Percentiles rank a stretch among this genome's conserved stretches.
These are phyloP conservation scores for Xylaria telfairii DNA, from an alignment of 495 filamentous ascomycete species.

Conservation along the genomic window DNA sequence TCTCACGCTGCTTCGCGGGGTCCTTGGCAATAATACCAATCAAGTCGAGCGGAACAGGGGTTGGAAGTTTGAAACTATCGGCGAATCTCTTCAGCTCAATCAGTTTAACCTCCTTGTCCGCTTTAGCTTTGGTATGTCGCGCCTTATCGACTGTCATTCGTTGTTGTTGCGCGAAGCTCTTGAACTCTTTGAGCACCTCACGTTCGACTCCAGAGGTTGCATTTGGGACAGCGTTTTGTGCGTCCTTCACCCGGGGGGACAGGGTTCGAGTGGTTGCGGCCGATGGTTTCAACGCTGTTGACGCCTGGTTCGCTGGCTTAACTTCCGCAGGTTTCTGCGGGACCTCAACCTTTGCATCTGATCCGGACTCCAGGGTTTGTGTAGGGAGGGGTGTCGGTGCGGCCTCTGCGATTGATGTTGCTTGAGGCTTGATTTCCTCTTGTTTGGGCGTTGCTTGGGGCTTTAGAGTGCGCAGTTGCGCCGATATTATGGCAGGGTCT, in stretches of 20 bases:
- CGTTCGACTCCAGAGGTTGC: conserved; percentile 78
- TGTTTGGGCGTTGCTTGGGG: conserved; percentile 52
- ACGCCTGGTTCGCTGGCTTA: conserved; percentile 40
- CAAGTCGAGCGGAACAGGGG: conserved; percentile 88
- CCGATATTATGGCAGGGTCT: conserved; percentile 83
- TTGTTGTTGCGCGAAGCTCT: conserved; percentile 69
- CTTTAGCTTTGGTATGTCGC: conserved; percentile 72
- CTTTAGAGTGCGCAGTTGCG: conserved; percentile 63
- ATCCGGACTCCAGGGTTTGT: conserved; percentile 34
- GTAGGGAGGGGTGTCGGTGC: conserved; percentile 36
- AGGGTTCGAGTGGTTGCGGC: conserved; percentile 46
- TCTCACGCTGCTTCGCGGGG: conserved; percentile 86
- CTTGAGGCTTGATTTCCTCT: conserved; percentile 46
- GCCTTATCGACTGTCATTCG: conserved; percentile 70
- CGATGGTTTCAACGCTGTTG: conserved; percentile 37
- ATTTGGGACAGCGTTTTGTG: conserved; percentile 54
- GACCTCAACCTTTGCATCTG: conserved; percentile 36
- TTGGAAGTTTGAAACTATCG: conserved; percentile 87
- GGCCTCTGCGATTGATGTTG: conserved; percentile 37
- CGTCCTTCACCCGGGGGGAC: conserved; percentile 48
- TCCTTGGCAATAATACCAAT: conserved; percentile 97
- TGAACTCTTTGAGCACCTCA: conserved; percentile 80
- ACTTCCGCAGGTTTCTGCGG: conserved; percentile 42
- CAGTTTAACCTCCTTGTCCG: conserved; percentile 87
- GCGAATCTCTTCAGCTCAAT: conserved; percentile 96